These are phyloP conservation scores for Entamoeba moshkovskii DNA, from an alignment of 208 protist genomes.

Conservation along the genomic window DNA sequence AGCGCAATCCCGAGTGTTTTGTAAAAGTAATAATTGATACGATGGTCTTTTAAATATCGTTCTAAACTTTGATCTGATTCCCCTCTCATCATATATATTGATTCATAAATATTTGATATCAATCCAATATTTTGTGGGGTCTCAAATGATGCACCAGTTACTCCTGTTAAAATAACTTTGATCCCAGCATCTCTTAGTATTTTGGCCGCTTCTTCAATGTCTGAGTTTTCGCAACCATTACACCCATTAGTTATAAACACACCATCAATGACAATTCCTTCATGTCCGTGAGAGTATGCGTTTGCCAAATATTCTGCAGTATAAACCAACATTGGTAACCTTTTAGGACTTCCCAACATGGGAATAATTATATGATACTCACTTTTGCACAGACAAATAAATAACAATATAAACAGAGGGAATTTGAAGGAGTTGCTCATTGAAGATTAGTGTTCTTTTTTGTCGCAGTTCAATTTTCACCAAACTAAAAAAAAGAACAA, in stretches of 20 bases:
- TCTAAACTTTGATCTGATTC: not conserved
- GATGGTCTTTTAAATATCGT: not conserved
- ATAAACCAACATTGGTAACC: not conserved
- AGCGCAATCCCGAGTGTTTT: not conserved
- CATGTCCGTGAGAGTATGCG: not conserved
- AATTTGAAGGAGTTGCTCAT: too few species aligned
- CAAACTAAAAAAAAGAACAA: too few species aligned
- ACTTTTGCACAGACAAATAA: too few species aligned
- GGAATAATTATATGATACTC: not conserved
- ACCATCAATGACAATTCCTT: not conserved
- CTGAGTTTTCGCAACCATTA: not conserved
- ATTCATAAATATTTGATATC: not conserved
- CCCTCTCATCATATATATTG: not conserved
- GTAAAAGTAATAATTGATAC: not conserved
- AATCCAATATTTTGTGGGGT: not conserved
- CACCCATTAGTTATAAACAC: not conserved
- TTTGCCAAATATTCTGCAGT: not conserved
- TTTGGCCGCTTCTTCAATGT: not conserved
- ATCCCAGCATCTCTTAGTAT: not conserved
- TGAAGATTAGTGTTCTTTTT: too few species aligned
- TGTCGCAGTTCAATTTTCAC: too few species aligned
- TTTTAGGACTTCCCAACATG: not conserved
- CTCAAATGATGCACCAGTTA: too few species aligned
- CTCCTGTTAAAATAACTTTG: not conserved
- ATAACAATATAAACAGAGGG: too few species aligned